These are phyloP conservation scores for Chlorella vulgaris DNA, from an alignment of 139 green algal species.

Conservation along the genomic window DNA sequence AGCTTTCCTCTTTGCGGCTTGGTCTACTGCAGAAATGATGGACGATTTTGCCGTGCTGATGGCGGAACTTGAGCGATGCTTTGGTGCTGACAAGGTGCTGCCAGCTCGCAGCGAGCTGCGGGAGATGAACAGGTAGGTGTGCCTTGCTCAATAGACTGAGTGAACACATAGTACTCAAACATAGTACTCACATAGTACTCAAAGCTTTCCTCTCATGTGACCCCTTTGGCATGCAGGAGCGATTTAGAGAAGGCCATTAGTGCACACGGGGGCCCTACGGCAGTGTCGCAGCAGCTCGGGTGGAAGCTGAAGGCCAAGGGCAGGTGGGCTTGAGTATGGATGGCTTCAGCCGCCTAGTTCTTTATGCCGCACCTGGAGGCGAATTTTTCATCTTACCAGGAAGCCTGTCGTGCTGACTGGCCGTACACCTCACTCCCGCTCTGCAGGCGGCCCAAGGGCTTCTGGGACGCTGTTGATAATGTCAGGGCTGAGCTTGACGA, in stretches of 20 bases:
- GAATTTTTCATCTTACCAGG: too few species aligned
- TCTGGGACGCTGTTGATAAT: constrained; percentile 61
- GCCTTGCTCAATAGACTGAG: too few species aligned
- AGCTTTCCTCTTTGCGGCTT: neutral
- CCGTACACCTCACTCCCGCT: too few species aligned
- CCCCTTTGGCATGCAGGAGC: constrained; percentile 22
- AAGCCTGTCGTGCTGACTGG: too few species aligned
- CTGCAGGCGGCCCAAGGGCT: constrained; percentile 52
- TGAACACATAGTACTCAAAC: too few species aligned
- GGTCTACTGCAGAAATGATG: constrained; percentile 37
- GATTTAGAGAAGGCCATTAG: constrained; percentile 63
- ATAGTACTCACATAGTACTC: too few species aligned
- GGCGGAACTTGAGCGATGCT: constrained; percentile 53
- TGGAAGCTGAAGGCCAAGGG: constrained; percentile 49
- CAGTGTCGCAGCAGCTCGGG: constrained; percentile 54
- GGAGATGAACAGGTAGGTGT: constrained; percentile 30
- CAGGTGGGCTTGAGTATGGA: constrained; percentile 2
- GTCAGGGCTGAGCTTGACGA: constrained; percentile 53
- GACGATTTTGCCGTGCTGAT: constrained; percentile 49
- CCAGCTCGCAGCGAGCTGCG: constrained; percentile 48
- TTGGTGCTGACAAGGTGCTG: constrained; percentile 39
- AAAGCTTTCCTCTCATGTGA: neutral
- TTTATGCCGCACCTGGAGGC: too few species aligned
- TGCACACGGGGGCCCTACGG: constrained; percentile 50
- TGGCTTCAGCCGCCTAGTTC: too few species aligned